Base-by-base conservation (phyloP, 179 eudicot species). In the Actinidia arguta region DNA sequence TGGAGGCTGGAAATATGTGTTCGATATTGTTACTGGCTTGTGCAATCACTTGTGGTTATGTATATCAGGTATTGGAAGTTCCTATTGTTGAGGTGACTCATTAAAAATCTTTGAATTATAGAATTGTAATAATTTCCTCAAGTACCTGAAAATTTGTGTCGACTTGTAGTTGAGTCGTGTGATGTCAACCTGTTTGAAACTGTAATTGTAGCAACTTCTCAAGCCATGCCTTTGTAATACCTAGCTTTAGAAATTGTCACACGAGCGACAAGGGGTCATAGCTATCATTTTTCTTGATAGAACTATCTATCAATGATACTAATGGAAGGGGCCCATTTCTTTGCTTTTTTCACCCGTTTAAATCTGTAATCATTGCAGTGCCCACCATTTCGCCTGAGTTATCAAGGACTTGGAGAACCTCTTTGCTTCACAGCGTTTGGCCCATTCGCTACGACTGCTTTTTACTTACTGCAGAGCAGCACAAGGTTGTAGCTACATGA, bases 361-460 rank as follows among this genome's bases (percentile, higher is more conserved):
- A 77, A 61, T 9, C 81, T 48, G 24, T 51, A 73, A 13, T 75
- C 76, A 17, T 86, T 84, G 70, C 87, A 96, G 98, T 96, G 99
- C 85, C 99, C 99, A 47, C 98, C 98, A 69, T 93, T 93, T 84
- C 94, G 97, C 72, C 89, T 96, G 69, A 78, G 82, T 77, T 83
- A 83, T 50, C 61, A 78, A 78, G 85, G 82, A 93, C 69, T 96
- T 16, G 99, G 99, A 77, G 99, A 96, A 85, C 99, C 98, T 67
- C 87, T 96, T 78, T 91, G 94, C 88, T 94, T 96, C 85, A 90
- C 92, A 51, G 92, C 98, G 50, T 96, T 93, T 79, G 98, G 99
- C 52, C 97, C 99, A 4, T 93, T 94, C 85, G 93, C 99, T 42
- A 93, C 99, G 47, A 89, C 93, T 20, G 97, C 97, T 8, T 96